Conservation (phyloP, 2,329 filamentous ascomycete genomes). For the Blastomyces percursus region DNA sequence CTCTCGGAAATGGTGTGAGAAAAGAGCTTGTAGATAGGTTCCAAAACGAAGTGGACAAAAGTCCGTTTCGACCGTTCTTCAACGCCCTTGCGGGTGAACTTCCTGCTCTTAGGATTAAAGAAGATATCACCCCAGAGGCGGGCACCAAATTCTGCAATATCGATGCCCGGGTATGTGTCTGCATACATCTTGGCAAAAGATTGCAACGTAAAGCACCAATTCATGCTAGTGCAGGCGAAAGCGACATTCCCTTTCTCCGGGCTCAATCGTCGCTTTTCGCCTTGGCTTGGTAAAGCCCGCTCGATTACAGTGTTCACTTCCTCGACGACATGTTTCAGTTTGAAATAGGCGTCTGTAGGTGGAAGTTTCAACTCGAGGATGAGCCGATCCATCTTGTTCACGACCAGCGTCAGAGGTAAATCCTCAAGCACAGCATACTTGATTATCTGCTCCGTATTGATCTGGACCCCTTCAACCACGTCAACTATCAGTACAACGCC, state of each 20-base stretch:
- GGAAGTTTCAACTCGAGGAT: conserved; percentile 91
- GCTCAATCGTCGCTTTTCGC: conserved; percentile 69
- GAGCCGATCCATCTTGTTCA: conserved; percentile 96
- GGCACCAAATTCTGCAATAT: conserved; percentile 68
- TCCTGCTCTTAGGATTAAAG: conserved; percentile 81
- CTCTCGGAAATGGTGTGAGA: conserved; percentile 89
- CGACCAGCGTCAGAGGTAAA: conserved; percentile 73
- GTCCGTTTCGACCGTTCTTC: conserved; percentile 73
- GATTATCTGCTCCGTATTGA: conserved; percentile 95
- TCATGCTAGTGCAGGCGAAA: conserved; percentile 85
- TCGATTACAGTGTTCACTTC: conserved; percentile 96
- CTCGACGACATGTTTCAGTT: conserved; percentile 96
- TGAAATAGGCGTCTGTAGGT: conserved; percentile 94
- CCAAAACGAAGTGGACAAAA: conserved; percentile 89
- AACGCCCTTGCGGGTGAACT: conserved; percentile 76
- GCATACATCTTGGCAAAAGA: conserved; percentile 97
- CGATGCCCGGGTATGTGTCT: conserved; percentile 72
- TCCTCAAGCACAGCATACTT: conserved; percentile 87
- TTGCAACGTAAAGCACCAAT: conserved; percentile 90
- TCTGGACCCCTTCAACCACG: conserved; percentile 96
- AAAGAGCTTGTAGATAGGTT: conserved; percentile 96
- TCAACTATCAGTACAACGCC: conserved; percentile 90
- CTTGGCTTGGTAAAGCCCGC: conserved; percentile 68
- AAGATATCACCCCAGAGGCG: conserved; percentile 95
- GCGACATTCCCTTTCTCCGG: conserved; percentile 98